Evolutionary conservation across 148 eudicot genomes (phyloP), one percentile per base, ranked within the genome.

Genomic region (Drosera capensis): DNA sequence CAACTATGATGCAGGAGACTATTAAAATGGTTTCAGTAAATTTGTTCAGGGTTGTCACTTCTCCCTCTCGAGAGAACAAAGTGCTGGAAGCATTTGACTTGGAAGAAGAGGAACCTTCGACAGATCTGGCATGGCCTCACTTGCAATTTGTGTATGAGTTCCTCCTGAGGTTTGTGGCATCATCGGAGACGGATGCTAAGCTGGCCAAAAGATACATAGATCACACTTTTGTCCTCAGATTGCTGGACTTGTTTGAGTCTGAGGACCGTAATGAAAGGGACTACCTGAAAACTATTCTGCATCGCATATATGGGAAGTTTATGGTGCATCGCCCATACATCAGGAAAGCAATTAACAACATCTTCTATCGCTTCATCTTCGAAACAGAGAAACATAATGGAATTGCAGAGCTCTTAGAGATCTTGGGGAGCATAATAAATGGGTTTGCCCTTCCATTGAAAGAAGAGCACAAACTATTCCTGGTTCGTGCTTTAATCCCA

Each of bases 191-290:
- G 14, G 48, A 44, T 44, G 48, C 48, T 22, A 44, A 44, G 19
- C n/a, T 44, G 30, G 48, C 48, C 14, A 44, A 44, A n/a, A 44
- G 48, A 7, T 44, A 44, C 20, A 21, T 44, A 8, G 48, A 44
- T 44, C 48, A 44, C 28, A 22, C 48, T 44, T 44, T 44, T 21
- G 48, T 44, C 28, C 17, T 44, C 14, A 44, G 48, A 18, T 23
- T 44, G 48, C 14, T 44, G 30, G 48, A 44, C 15, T 30, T 44
- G n/a, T 44, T 44, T 44, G 48, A 44, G 23, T 44, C 48, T 44
- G 48, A 44, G 48, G 48, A 44, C 20, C 48, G 29, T n/a, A 44
- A 30, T 22, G 48, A 44, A 44, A 44, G 48, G 48, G 48, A 44
- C 15, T 44, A 44, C 29, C 14, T 44, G 48, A 44, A 44, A 44